A percentile compares a stretch with the other conserved stretches of the same genome.
phyloP scores from a whole-genome alignment of 768 basidiomycete species.

The Gloeopeniophorella convolvens region DNA sequence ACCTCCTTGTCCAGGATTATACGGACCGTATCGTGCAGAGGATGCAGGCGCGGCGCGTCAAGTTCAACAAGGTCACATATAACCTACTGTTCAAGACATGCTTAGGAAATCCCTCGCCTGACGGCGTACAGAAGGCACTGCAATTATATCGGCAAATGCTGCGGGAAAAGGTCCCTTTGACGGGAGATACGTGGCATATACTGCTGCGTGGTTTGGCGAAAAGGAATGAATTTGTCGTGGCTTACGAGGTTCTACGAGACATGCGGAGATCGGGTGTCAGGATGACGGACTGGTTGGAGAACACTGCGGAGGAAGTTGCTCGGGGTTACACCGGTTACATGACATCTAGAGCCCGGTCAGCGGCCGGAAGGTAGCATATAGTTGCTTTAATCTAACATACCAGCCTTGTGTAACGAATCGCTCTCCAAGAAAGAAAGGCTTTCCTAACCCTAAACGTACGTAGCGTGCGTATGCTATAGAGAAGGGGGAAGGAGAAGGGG shows the following conservation, averaged over 20 bases:
- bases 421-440: conserved; percentile 54
- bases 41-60: conserved; percentile 52
- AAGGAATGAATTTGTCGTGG: conserved; percentile 55
- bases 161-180: conserved; percentile 38
- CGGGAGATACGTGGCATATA: conserved; percentile 71
- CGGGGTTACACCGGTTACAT: conserved; percentile 13
- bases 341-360: conserved; percentile 5
- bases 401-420: conserved; percentile 7
- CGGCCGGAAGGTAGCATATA: conserved; percentile 2
- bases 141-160: conserved; percentile 58
- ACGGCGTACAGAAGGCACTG: conserved; percentile 51
- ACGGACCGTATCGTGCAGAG: conserved; percentile 43
- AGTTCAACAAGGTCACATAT: conserved; percentile 59
- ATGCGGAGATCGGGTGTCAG: conserved; percentile 50
- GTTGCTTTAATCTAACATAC: conserved; percentile 2
- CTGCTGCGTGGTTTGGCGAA: conserved; percentile 57
- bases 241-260: conserved; percentile 51
- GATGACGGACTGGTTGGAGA: conserved; percentile 38
- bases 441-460: conserved; percentile 52
- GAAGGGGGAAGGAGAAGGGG: neutral
- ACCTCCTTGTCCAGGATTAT: conserved; percentile 39
- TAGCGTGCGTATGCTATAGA: conserved; percentile 65
- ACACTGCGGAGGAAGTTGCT: conserved; percentile 21
- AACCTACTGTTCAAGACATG: conserved; percentile 71
- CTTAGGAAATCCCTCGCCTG: conserved; percentile 43